Evolutionary conservation across 768 basidiomycete species (phyloP).

Genomic region (Xerocomellus dryophilus): DNA sequence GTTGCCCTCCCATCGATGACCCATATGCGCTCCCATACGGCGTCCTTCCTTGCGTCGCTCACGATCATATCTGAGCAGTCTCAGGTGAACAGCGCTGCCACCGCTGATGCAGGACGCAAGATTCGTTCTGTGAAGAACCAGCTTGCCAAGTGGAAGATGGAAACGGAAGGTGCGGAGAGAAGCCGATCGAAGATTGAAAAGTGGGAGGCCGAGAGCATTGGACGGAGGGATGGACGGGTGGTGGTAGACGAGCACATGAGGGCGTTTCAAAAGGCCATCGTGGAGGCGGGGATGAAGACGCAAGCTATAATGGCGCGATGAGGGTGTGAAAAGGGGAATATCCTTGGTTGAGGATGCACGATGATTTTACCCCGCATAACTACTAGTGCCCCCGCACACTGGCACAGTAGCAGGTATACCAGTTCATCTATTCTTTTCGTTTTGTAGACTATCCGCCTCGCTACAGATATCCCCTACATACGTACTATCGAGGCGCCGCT

Average conservation of each 20-base stretch:
- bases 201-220: constrained; percentile 65
- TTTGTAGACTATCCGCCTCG: constrained; percentile 18
- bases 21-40: constrained; percentile 69
- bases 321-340: constrained; percentile 16
- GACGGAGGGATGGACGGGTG: constrained; percentile 54
- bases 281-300: constrained; percentile 72
- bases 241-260: constrained; percentile 75
- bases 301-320: constrained; percentile 79
- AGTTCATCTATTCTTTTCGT: constrained; percentile 16
- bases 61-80: constrained; percentile 81
- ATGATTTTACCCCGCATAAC: constrained; percentile 7
- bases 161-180: constrained; percentile 83
- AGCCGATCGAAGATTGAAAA: constrained; percentile 72
- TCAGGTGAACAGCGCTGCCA: constrained; percentile 82
- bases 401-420: constrained; percentile 21
- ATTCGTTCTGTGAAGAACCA: constrained; percentile 84
- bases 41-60: constrained; percentile 71
- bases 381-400: constrained; percentile 7
- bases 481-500: not conserved
- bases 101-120: constrained; percentile 82
- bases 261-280: constrained; percentile 70
- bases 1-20: constrained; percentile 59
- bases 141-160: constrained; percentile 72
- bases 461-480: not conserved
- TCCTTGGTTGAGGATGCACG: not conserved